Conservation (phyloP, 495 filamentous ascomycete species). For the Tuber borchii region DNA sequence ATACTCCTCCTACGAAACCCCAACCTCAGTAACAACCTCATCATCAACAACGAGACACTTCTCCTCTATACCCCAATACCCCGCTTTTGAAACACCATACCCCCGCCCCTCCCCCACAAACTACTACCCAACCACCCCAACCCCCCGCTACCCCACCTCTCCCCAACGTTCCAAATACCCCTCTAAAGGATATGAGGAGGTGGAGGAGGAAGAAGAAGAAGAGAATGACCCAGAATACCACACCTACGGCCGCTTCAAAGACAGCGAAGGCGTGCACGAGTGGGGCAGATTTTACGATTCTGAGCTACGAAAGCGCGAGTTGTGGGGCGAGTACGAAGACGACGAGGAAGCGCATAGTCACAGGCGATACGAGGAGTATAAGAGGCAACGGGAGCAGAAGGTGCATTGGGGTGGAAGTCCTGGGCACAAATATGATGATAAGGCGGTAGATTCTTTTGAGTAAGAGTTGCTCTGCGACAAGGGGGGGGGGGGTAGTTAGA, state of each 20-base stretch:
- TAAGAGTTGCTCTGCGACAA: background rate
- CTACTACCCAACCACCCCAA: background rate
- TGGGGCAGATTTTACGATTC: background rate
- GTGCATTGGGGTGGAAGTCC: background rate
- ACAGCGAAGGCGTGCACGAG: background rate
- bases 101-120: background rate
- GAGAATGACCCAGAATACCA: background rate
- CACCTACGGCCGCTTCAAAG: background rate
- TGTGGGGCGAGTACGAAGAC: slow-evolving; percentile 11
- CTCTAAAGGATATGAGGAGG: no score
- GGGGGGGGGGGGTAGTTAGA: background rate
- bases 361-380: background rate
- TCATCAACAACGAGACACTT: background rate
- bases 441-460: background rate
- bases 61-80: background rate
- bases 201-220: background rate
- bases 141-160: background rate
- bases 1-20: background rate
- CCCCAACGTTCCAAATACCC: background rate
- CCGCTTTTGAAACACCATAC: slow-evolving; percentile 2
- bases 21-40: background rate
- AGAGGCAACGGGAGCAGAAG: background rate
- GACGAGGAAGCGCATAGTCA: slow-evolving; percentile 7
- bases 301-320: slow-evolving; percentile 1
- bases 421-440: background rate